phyloP scores from a whole-genome alignment of 2,329 filamentous ascomycete genomes.

The Coniochaeta prunicola region DNA sequence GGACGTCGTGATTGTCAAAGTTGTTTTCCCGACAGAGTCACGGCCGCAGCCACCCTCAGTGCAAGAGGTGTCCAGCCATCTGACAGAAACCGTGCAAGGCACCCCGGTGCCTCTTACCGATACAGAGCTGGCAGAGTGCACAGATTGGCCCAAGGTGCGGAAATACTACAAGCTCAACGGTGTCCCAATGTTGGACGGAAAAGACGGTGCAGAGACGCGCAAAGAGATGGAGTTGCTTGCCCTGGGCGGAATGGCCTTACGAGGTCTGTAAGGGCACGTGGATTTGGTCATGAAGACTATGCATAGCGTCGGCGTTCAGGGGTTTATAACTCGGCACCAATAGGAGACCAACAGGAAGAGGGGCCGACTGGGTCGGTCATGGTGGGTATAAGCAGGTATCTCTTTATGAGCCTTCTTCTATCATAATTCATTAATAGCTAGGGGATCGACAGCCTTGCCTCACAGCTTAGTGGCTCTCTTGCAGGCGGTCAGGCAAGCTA shows the following conservation, averaged over 20 bases:
- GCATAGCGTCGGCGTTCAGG: slow-evolving; percentile 1
- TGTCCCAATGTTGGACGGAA: slow-evolving; percentile 40
- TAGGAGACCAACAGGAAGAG: too few relatives aligned
- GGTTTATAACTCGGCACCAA: too few relatives aligned
- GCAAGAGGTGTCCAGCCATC: slow-evolving; percentile 35
- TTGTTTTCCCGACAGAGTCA: slow-evolving; percentile 41
- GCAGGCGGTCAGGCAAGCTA: neutral
- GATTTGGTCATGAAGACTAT: neutral
- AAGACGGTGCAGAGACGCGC: slow-evolving; percentile 33
- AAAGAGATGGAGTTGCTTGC: slow-evolving; percentile 61
- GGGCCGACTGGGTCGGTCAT: neutral
- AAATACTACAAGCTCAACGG: slow-evolving; percentile 83
- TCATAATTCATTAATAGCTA: neutral
- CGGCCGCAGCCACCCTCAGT: neutral
- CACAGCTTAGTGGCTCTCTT: neutral
- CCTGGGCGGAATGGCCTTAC: slow-evolving; percentile 70
- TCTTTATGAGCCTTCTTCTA: neutral
- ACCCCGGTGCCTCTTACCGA: slow-evolving; percentile 53
- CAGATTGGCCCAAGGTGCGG: slow-evolving; percentile 62
- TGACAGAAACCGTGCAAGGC: slow-evolving; percentile 56
- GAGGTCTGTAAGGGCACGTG: slow-evolving; percentile 39
- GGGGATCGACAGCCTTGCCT: neutral
- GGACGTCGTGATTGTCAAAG: slow-evolving; percentile 73
- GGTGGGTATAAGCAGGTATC: neutral
- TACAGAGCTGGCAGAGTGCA: slow-evolving; percentile 46